Evolutionary conservation across 768 basidiomycete genomes (phyloP).

Genomic region (Terana coerulea): DNA sequence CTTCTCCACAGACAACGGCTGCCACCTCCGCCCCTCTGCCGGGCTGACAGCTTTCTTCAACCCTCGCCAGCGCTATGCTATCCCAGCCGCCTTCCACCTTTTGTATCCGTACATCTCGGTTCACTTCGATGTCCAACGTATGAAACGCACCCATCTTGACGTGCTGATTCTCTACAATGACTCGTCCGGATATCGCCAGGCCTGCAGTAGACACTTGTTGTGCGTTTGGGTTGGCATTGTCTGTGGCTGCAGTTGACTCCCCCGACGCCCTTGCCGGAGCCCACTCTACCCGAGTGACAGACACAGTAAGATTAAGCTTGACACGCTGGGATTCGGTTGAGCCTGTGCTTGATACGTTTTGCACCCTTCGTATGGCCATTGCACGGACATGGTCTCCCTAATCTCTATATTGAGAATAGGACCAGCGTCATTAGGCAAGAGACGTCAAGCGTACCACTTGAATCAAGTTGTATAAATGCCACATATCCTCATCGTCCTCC

Average conservation of each 20-base stretch:
- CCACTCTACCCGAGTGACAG: conserved; percentile 78
- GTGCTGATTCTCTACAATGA: conserved; percentile 80
- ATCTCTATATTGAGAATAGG: conserved; percentile 15
- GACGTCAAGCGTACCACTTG: conserved; percentile 47
- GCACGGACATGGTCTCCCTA: conserved; percentile 82
- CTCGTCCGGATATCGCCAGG: conserved; percentile 84
- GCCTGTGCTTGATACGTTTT: conserved; percentile 87
- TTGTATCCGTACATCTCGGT: conserved; percentile 86
- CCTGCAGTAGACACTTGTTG: conserved; percentile 43
- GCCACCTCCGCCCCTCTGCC: conserved; percentile 95
- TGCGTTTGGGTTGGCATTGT: conserved; percentile 22
- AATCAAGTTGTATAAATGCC: conserved; percentile 98
- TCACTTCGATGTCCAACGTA: conserved; percentile 89
- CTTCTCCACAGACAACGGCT: conserved; percentile 95
- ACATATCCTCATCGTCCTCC: conserved; percentile 99
- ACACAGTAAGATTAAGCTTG: conserved; percentile 77
- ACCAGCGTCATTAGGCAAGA: background rate
- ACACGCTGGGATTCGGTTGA: conserved; percentile 91
- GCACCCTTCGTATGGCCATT: conserved; percentile 85
- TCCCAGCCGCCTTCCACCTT: conserved; percentile 86
- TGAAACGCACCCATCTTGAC: conserved; percentile 93
- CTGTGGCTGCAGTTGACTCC: conserved; percentile 34
- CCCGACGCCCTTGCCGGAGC: conserved; percentile 56
- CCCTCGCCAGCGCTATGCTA: conserved; percentile 73
- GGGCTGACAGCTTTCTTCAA: conserved; percentile 88